phyloP scores from a whole-genome alignment of 306 rosid species.

The Biancaea sappan region DNA sequence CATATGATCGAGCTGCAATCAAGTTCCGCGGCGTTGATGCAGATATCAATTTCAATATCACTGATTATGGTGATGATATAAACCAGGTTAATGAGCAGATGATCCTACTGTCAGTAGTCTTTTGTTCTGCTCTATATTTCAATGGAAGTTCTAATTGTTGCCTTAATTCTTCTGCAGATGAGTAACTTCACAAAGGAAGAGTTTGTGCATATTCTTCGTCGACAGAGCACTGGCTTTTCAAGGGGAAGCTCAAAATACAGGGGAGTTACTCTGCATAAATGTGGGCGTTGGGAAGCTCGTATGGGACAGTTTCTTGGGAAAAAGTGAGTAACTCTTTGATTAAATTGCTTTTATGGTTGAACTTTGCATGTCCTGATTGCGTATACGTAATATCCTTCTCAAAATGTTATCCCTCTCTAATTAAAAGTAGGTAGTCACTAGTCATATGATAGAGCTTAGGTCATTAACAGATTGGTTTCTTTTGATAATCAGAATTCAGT shows the following conservation, averaged over 20 bases:
- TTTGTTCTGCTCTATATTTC: not conserved
- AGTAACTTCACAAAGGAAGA: slow-evolving; percentile 74
- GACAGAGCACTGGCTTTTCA: slow-evolving; percentile 89
- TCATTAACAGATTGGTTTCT: slow-evolving; percentile 29
- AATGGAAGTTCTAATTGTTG: not conserved
- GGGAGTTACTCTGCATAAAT: slow-evolving; percentile 91
- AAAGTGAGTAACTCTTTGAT: slow-evolving; percentile 52
- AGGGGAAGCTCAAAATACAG: slow-evolving; percentile 89
- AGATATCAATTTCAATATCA: slow-evolving; percentile 75
- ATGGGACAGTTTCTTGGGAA: slow-evolving; percentile 94
- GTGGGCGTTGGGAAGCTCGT: slow-evolving; percentile 96
- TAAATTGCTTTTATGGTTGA: slow-evolving; percentile 14
- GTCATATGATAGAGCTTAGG: not conserved
- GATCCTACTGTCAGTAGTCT: not conserved
- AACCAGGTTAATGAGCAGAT: slow-evolving; percentile 55
- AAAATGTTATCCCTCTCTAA: not conserved
- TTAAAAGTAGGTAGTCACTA: not conserved
- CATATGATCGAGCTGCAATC: slow-evolving; percentile 94
- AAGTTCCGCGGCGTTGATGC: slow-evolving; percentile 87
- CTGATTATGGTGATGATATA: slow-evolving; percentile 78
- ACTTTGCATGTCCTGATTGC: not conserved
- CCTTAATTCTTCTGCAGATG: slow-evolving; percentile 57
- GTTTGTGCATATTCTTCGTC: slow-evolving; percentile 81
- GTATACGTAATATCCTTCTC: not conserved
- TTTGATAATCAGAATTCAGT: slow-evolving; percentile 25